Evolutionary conservation across 805 yeast species (phyloP), one percentile per base, ranked within the genome.

Genomic region (Vanderwaltozyma tropicalis): DNA sequence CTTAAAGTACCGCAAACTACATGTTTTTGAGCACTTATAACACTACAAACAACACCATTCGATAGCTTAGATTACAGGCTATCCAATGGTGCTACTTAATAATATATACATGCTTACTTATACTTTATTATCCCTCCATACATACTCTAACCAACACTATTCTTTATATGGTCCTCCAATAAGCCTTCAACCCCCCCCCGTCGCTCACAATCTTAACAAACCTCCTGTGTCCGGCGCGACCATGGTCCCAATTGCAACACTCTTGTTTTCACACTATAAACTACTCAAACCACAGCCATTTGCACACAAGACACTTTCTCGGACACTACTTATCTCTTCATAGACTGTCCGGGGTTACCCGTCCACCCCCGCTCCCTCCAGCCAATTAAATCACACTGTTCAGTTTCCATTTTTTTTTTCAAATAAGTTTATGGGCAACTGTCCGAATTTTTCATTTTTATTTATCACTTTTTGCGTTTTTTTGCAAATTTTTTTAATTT

Each of bases 391-490:
- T 10, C 19, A 43, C 21, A 21, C 15, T 34, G 35, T 13, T 6
- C 3, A 13, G 14, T 16, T 2, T 7, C 28, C 10, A n/a, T 5
- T 14, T 15, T 4, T 3, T 18, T 29, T 17, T 16, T 13, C 21
- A 29, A 17, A 26, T 6, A 5, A 9, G 14, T 13, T n/a, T n/a
- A 12, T 19, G 4, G 13, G 5, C 18, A 31, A 15, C 37, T 40
- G 46, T 43, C 46, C 48, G 43, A 33, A 27, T 47, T 48, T 44
- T 43, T 46, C 47, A 38, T 39, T 47, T 42, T 38, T 48, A 39
- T 41, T 39, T 41, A 49, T 47, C 56, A 51, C 56, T 49, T 49
- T 49, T 42, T 38, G 11, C 16, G 5, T 25, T 31, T 38, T 34
- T 31, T 33, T 40, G 25, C 11, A 27, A 27, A 13, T 27, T 27